Percentiles rank a stretch among this genome's conserved stretches.
Evolutionary conservation across 257 asterid species (phyloP).

Genomic region (Misopates orontium): DNA sequence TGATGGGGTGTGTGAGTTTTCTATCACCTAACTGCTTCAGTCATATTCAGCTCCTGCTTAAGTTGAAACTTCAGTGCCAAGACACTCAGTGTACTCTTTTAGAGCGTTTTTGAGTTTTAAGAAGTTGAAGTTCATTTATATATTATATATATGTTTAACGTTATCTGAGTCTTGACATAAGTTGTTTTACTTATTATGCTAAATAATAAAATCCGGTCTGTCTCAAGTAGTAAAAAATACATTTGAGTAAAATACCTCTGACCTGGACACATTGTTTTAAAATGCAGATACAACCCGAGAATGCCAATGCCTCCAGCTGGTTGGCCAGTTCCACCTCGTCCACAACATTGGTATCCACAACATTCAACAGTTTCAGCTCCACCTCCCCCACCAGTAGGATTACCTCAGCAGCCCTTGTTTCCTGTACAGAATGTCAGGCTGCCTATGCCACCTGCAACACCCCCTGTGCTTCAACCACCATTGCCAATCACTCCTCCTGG

Average conservation of each 20-base stretch:
- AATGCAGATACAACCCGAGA: conserved; percentile 69
- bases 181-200: not conserved
- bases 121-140: not conserved
- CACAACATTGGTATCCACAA: conserved; percentile 80
- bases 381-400: conserved; percentile 60
- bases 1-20: conserved; percentile 3
- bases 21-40: not conserved
- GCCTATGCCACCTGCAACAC: conserved; percentile 49
- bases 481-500: conserved; percentile 73
- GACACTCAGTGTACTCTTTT: not conserved
- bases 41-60: not conserved
- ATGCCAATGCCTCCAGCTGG: conserved; percentile 60
- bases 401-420: conserved; percentile 80
- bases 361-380: conserved; percentile 61
- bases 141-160: not conserved
- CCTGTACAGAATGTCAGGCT: conserved; percentile 76
- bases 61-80: not conserved
- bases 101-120: not conserved
- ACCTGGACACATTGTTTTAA: conserved; percentile 18
- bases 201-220: too few species aligned
- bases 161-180: conserved; percentile 8
- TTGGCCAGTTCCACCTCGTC: conserved; percentile 72
- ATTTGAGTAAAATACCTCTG: conserved; percentile 17
- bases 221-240: not conserved
- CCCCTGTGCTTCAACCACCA: conserved; percentile 44